Percentiles rank a stretch among this genome's conserved stretches.
Evolutionary conservation across 2,329 filamentous ascomycete species (phyloP).

Genomic region (Ceratocystis cubensis): DNA sequence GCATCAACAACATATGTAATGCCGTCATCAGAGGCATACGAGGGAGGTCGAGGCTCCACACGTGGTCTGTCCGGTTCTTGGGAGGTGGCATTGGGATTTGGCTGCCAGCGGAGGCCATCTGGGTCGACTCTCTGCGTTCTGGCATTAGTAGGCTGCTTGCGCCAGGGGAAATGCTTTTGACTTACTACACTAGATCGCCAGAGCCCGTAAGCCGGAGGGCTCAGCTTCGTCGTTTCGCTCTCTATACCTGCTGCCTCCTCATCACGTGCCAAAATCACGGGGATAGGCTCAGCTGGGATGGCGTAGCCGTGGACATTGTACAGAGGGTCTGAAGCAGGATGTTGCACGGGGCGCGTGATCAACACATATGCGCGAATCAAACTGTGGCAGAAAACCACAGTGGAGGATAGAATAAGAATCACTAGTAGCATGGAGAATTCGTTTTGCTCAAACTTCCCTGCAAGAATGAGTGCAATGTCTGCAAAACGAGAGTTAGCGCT

Average conservation of each 20-base stretch:
- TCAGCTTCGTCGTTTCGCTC: slow-evolving; percentile 42
- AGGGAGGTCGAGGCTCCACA: slow-evolving; percentile 48
- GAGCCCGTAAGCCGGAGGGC: slow-evolving; percentile 73
- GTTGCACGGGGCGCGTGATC: slow-evolving; percentile 35
- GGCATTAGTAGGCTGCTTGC: neutral
- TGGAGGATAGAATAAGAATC: slow-evolving; percentile 59
- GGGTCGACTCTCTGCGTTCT: slow-evolving; percentile 56
- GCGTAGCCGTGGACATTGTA: slow-evolving; percentile 50
- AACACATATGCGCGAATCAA: slow-evolving; percentile 62
- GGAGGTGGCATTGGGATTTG: slow-evolving; percentile 35
- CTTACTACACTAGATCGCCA: slow-evolving; percentile 73
- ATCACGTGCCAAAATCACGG: slow-evolving; percentile 60
- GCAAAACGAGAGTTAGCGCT: slow-evolving; percentile 10
- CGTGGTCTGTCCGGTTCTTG: slow-evolving; percentile 24
- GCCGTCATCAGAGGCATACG: slow-evolving; percentile 64
- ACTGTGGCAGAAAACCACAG: slow-evolving; percentile 70
- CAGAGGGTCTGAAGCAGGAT: slow-evolving; percentile 32
- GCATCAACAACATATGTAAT: slow-evolving; percentile 60
- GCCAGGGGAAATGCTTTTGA: slow-evolving; percentile 24
- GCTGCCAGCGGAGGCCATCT: slow-evolving; percentile 68
- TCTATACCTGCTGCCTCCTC: slow-evolving; percentile 53
- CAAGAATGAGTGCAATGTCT: slow-evolving; percentile 65
- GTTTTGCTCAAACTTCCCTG: slow-evolving; percentile 48
- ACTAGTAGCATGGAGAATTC: slow-evolving; percentile 73
- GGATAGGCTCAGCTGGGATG: slow-evolving; percentile 60